These are phyloP conservation scores for Pseudozyma flocculosa DNA, from an alignment of 1,284 basidiomycete genomes.

Conservation along the genomic window DNA sequence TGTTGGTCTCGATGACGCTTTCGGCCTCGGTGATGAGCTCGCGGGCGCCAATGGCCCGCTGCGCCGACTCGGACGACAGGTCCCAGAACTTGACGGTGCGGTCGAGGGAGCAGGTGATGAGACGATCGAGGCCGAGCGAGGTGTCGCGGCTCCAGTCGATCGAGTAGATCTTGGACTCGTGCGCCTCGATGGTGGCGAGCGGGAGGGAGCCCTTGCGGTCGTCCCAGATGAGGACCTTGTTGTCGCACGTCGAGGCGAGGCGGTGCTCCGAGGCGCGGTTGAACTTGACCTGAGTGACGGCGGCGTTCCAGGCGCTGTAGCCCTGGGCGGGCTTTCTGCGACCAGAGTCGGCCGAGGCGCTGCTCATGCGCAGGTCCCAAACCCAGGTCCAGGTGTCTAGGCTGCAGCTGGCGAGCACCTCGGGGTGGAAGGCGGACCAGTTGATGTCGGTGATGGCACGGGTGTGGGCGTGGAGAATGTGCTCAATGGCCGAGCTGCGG, in stretches of 20 bases:
- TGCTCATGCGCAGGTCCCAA: conserved; percentile 52
- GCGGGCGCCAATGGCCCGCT: conserved; percentile 43
- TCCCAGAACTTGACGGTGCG: conserved; percentile 56
- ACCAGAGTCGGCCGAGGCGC: conserved; percentile 10
- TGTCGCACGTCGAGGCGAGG: conserved; percentile 46
- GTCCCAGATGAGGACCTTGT: conserved; percentile 57
- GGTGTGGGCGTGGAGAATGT: conserved; percentile 50
- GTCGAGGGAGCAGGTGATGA: conserved; percentile 56
- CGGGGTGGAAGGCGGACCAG: conserved; percentile 55
- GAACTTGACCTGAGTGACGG: conserved; percentile 55
- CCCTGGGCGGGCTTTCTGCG: conserved; percentile 47
- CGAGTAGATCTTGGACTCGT: conserved; percentile 55
- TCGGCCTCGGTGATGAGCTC: conserved; percentile 50
- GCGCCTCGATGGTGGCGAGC: conserved; percentile 48
- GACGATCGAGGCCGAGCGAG: conserved; percentile 42
- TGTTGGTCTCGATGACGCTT: conserved; percentile 69
- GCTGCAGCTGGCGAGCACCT: conserved; percentile 53
- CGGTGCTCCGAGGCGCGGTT: conserved; percentile 39
- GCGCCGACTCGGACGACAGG: conserved; percentile 32
- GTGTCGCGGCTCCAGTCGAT: conserved; percentile 53
- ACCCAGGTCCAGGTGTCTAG: conserved; percentile 57
- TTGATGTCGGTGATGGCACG: conserved; percentile 58
- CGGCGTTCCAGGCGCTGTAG: conserved; percentile 56
- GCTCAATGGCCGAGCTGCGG: conserved; percentile 43
- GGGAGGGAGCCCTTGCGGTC: conserved; percentile 49